phyloP scores from a whole-genome alignment of 2,329 filamentous ascomycete genomes.

The Alternaria brassicicola region DNA sequence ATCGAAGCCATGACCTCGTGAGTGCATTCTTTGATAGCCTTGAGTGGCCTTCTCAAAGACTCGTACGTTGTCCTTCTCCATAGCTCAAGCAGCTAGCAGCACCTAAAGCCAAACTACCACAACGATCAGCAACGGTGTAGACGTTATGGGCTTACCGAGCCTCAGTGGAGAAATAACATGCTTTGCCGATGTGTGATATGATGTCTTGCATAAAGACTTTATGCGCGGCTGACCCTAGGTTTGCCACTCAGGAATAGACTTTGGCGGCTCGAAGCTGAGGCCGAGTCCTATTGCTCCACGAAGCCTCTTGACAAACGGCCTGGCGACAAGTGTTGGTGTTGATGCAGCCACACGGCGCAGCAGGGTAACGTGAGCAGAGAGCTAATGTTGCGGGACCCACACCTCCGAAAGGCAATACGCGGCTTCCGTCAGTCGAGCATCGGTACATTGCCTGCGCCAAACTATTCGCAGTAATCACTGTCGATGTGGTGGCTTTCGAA shows the following conservation, averaged over 20 bases:
- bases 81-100: not conserved
- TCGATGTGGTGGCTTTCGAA: conserved; percentile 12
- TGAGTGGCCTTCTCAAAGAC: not conserved
- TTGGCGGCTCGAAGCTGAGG: not conserved
- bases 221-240: conserved; percentile 6
- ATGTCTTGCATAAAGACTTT: conserved; percentile 13
- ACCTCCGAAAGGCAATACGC: conserved; percentile 8
- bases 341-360: conserved; percentile 17
- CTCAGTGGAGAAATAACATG: conserved; percentile 6
- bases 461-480: conserved; percentile 11
- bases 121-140: not conserved
- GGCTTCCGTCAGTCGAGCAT: conserved; percentile 19
- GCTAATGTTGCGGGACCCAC: conserved; percentile 1
- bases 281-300: conserved; percentile 2
- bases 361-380: conserved; percentile 11
- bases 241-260: conserved; percentile 1
- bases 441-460: conserved; percentile 19
- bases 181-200: conserved; percentile 8
- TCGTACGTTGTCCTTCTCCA: not conserved
- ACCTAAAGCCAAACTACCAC: conserved; percentile 1
- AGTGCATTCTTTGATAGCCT: not conserved
- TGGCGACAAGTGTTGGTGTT: conserved; percentile 9
- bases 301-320: not conserved
- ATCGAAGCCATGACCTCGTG: not conserved
- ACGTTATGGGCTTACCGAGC: conserved; percentile 3